Conservation (phyloP, 495 filamentous ascomycete species). For the Stereocaulon alpinum region DNA sequence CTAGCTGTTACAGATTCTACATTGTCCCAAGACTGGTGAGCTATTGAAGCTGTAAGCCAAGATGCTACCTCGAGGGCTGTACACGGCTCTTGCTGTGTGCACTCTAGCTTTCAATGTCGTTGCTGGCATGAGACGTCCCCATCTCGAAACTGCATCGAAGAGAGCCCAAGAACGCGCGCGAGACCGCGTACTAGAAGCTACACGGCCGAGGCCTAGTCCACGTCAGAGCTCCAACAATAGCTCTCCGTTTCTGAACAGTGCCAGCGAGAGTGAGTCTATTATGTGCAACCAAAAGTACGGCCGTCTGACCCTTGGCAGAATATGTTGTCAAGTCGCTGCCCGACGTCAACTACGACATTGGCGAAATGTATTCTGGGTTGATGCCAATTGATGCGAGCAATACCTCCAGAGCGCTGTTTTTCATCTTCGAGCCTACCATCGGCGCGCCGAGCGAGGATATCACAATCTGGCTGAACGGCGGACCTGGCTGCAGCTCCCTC, state of each 20-base stretch:
- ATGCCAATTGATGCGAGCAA: conserved; percentile 55
- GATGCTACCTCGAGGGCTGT: background rate
- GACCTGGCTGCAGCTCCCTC: conserved; percentile 58
- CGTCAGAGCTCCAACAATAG: background rate
- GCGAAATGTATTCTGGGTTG: conserved; percentile 65
- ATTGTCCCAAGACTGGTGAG: too few species aligned
- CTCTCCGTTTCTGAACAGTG: conserved; percentile 1
- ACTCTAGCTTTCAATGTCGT: background rate
- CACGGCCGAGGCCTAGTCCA: background rate
- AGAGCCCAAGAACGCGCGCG: background rate
- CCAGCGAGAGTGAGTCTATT: conserved; percentile 1
- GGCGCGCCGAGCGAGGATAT: conserved; percentile 51
- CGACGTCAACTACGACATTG: conserved; percentile 62
- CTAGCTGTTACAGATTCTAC: background rate
- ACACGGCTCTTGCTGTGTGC: conserved; percentile 3
- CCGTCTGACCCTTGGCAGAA: conserved; percentile 26
- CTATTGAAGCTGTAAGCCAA: background rate
- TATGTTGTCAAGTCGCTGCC: conserved; percentile 59
- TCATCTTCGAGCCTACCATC: conserved; percentile 40
- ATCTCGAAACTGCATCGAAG: background rate
- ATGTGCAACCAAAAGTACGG: too few species aligned
- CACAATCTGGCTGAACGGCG: conserved; percentile 66
- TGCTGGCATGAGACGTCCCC: background rate
- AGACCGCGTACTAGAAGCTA: conserved; percentile 4
- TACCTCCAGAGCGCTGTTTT: conserved; percentile 39